Percentiles rank a stretch among this genome's conserved stretches.
These are phyloP conservation scores for Trichoderma hamatum DNA, from an alignment of 2,329 filamentous ascomycete species.

Conservation along the genomic window DNA sequence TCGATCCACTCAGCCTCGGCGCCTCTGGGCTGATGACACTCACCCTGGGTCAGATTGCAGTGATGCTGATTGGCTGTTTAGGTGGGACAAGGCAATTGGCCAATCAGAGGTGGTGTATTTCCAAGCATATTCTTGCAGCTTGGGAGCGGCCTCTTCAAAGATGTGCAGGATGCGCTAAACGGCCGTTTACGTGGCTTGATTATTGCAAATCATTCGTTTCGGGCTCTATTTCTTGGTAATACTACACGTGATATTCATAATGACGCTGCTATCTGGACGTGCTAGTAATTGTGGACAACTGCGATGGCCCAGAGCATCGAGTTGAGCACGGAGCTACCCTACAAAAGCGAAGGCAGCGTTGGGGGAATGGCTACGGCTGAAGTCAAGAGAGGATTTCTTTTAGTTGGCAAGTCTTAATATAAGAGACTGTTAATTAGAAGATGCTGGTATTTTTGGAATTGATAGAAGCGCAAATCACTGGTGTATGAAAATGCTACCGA, in stretches of 20 bases:
- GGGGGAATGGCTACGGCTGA: background rate
- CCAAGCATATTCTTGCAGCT: slow-evolving; percentile 27
- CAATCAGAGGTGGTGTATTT: slow-evolving; percentile 29
- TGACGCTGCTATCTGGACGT: background rate
- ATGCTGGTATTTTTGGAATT: background rate
- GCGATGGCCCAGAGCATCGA: background rate
- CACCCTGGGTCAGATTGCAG: slow-evolving; percentile 3
- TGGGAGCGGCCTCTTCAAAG: background rate
- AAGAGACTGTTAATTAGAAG: background rate
- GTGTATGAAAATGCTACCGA: background rate
- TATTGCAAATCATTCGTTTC: slow-evolving; percentile 3
- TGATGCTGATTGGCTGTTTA: slow-evolving; percentile 25
- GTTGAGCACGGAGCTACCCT: background rate
- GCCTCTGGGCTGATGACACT: slow-evolving; percentile 14
- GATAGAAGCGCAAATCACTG: background rate
- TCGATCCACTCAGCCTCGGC: background rate
- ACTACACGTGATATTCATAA: background rate
- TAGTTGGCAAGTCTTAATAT: background rate
- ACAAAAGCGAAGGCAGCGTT: background rate
- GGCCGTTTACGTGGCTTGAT: background rate
- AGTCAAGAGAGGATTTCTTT: background rate
- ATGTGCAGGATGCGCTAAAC: background rate
- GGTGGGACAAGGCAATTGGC: background rate
- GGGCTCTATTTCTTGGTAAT: background rate
- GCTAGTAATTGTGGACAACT: background rate